These are phyloP conservation scores for Globisporangium cystogenes DNA, from an alignment of 352 stramenopile species.

Conservation along the genomic window DNA sequence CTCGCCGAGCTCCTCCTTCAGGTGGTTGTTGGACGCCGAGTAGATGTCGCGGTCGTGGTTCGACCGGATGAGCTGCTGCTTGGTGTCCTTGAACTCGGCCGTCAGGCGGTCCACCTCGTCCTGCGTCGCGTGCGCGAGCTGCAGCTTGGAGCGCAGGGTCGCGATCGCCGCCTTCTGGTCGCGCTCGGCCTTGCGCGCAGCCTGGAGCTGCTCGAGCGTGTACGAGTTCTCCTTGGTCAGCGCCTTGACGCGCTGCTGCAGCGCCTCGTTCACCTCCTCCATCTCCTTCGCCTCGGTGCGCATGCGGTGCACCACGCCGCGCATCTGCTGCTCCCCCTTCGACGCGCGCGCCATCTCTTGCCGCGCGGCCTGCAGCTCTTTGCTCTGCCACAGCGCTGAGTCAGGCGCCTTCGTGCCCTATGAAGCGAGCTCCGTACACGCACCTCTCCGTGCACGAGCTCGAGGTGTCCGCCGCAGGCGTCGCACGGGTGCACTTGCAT, in stretches of 20 bases:
- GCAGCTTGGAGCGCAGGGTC: conserved; percentile 61
- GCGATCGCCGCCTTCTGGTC: conserved; percentile 66
- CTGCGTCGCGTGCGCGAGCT: conserved; percentile 54
- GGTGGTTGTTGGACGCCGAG: conserved; percentile 66
- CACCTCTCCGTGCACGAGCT: conserved; percentile 77
- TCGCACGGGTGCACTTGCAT: conserved; percentile 75
- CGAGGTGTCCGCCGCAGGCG: conserved; percentile 58
- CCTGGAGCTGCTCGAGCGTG: conserved; percentile 70
- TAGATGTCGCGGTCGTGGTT: conserved; percentile 76
- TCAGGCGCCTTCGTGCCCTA: too few relatives aligned
- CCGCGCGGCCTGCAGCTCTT: conserved; percentile 55
- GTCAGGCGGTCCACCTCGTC: conserved; percentile 58
- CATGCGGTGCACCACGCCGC: conserved; percentile 52
- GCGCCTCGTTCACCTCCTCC: conserved; percentile 63
- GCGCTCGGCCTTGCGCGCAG: conserved; percentile 58
- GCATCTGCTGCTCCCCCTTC: conserved; percentile 76
- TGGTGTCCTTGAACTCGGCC: conserved; percentile 57
- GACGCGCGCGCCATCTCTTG: conserved; percentile 56
- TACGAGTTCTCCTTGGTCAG: conserved; percentile 74
- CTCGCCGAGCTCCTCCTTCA: conserved; percentile 67
- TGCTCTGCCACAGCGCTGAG: conserved; percentile 36
- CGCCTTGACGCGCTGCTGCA: conserved; percentile 75
- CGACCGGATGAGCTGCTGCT: conserved; percentile 57
- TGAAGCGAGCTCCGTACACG: too few relatives aligned
- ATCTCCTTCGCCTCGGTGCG: conserved; percentile 63